These are phyloP conservation scores for Patellifolia procumbens DNA, from an alignment of 179 eudicot species.

Conservation along the genomic window DNA sequence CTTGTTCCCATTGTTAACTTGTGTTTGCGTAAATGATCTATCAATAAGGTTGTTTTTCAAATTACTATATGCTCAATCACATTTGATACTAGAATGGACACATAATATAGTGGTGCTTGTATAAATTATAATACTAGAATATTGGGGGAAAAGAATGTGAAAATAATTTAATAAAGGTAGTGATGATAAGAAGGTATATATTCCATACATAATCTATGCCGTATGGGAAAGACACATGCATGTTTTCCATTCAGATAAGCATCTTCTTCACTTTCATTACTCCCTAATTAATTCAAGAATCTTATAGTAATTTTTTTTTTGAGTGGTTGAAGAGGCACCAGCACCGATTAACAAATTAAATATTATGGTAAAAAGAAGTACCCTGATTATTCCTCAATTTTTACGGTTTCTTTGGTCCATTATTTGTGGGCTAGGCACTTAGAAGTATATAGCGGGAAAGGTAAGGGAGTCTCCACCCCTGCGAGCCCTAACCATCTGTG, in stretches of 20 bases:
- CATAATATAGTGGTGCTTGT: not conserved
- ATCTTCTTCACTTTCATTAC: not conserved
- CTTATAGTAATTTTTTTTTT: not conserved
- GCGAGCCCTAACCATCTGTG: too few species aligned
- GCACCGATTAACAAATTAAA: not conserved
- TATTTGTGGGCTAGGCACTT: too few species aligned
- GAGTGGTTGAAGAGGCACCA: not conserved
- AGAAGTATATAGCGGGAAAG: too few species aligned
- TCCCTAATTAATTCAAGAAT: not conserved
- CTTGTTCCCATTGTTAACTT: conserved; percentile 16
- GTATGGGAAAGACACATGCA: not conserved
- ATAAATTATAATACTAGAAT: not conserved
- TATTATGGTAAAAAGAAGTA: too few species aligned
- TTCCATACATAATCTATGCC: not conserved
- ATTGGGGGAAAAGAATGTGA: not conserved
- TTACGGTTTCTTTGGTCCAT: too few species aligned
- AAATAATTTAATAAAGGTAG: conserved; percentile 1
- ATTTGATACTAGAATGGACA: not conserved
- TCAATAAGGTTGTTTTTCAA: not conserved
- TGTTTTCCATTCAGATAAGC: conserved; percentile 6
- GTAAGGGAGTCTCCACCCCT: too few species aligned
- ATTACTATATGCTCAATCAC: too few species aligned
- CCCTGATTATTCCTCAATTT: too few species aligned
- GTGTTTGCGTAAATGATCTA: not conserved
- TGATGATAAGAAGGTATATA: conserved; percentile 28